Evolutionary conservation across 1,284 basidiomycete genomes (phyloP), one percentile per base, ranked within the genome.

Genomic region (Neolentinus lepideus): DNA sequence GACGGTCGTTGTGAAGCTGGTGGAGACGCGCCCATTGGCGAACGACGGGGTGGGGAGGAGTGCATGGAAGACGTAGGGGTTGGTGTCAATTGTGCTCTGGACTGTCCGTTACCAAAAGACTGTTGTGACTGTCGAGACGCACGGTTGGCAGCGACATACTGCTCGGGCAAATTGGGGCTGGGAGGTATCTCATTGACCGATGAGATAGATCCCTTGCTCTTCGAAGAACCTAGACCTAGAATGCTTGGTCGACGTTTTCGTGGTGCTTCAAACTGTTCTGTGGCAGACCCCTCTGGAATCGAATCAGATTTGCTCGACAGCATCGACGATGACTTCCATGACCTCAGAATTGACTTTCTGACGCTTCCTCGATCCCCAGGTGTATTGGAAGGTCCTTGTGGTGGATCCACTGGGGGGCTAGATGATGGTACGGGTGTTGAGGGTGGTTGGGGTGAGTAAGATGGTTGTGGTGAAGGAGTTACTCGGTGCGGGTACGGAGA

Each of bases 331-430:
- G 78, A 73, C 62, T 78, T 81, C 75, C 78, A 81, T 12, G 73
- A 72, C 65, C 88, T 88, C 60, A 88, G 68, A 59, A 89, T 88
- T 14, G 87, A 88, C 70, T 87, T 89, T 45, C 84, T 80, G 47
- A 73, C 73, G 27, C 69, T 71, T 9, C 63, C 36, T 46, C 56
- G 45, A 25, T 59, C 26, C 61, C 72, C 47, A 54, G 45, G 1
- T 33, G 43, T 59, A 55, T 57, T 62, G 33, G 66, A 62, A 19
- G 62, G 45, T 31, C 59, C 59, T 12, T 59, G 56, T 14, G 65
- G 51, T 21, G 59, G 59, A 9, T 69, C 60, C 47, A 67, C 63
- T n/a, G 16, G 21, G 2, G 62, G 58, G 3, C 19, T 54, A 22
- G 22, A 54, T 57, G 45, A 47, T 25, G 45, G n/a, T 21, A 25